Base-by-base conservation (phyloP, 177 flowering plant species). In the Vitis hybrid region DNA sequence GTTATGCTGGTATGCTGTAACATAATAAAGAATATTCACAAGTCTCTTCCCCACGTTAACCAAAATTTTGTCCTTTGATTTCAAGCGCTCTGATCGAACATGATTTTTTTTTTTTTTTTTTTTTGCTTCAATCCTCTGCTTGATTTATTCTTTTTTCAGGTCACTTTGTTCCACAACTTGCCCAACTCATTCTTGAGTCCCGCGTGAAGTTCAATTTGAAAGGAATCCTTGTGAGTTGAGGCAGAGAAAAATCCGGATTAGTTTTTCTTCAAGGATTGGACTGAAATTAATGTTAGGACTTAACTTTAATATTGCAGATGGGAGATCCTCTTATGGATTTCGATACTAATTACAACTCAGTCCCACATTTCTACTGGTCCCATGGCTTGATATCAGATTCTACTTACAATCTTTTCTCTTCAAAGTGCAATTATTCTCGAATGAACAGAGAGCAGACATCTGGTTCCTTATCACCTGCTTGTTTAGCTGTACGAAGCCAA, bases 151-250 rank as follows among this genome's bases (percentile, higher is more conserved):
- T 30, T 30, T 23, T 19, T 11, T 62, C 75, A 83, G 87, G 88
- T 60, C 88, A 85, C 67, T 85, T 80, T 65, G 67, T 85, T 23
- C 86, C 88, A 6, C 87, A 85, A 70, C 87, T 85, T 1, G 86
- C 86, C 54, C 63, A 78, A 10, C 82, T 85, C 6, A 81, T 85
- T 62, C 62, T 80, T 4, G 56, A 85, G 60, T 76, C 61, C 63
- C 69, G 79, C 72, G 66, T 69, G 72, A 76, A 73, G 26, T 78
- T 83, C 75, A 85, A 85, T 63, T 57, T 85, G 54, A 83, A 83
- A 72, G 89, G 87, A 57, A 75, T 86, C 55, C 87, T 86, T 58
- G 89, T 85, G 52, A 78, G 86, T 77, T 72, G 17, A 23, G 52
- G 26, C 26, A 23, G 26, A 23, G 26, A 23, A 23, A 23, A 23